Conservation (phyloP, 805 yeast genomes). For the Saturnispora saitoi region DNA sequence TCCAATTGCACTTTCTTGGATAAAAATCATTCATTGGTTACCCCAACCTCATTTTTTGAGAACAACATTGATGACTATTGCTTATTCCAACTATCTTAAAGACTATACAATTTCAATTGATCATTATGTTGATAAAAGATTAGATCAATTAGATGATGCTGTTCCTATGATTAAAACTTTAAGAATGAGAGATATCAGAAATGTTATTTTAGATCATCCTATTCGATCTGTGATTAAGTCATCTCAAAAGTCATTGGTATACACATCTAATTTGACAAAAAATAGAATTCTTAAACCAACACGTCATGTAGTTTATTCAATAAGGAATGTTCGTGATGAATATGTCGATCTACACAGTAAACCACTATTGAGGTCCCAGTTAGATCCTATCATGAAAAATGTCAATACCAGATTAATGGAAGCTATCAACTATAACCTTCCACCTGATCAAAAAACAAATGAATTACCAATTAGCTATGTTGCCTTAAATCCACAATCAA, state of each 20-base stretch:
- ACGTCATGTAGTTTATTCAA: slow-evolving; percentile 36
- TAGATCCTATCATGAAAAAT: slow-evolving; percentile 58
- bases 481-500: slow-evolving; percentile 25
- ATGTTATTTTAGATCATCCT: slow-evolving; percentile 38
- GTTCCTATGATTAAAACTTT: slow-evolving; percentile 54
- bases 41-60: slow-evolving; percentile 24
- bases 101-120: slow-evolving; percentile 31
- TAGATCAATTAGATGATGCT: slow-evolving; percentile 46
- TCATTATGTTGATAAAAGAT: slow-evolving; percentile 39
- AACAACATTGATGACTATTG: slow-evolving; percentile 18
- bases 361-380: slow-evolving; percentile 50
- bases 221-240: slow-evolving; percentile 18
- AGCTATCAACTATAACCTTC: slow-evolving; percentile 26
- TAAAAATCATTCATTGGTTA: slow-evolving; percentile 20
- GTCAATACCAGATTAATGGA: slow-evolving; percentile 46
- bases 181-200: slow-evolving; percentile 40
- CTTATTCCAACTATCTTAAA: slow-evolving; percentile 19
- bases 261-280: slow-evolving; percentile 21
- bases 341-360: slow-evolving; percentile 35
- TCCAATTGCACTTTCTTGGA: slow-evolving; percentile 36
- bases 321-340: slow-evolving; percentile 30
- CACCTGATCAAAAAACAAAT: slow-evolving; percentile 38
- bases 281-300: slow-evolving; percentile 35
- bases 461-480: slow-evolving; percentile 34
- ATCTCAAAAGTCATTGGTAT: slow-evolving; percentile 11